Base-by-base conservation (phyloP, 192 early-diverging fungal species). In the Coemansia sp. region DNA sequence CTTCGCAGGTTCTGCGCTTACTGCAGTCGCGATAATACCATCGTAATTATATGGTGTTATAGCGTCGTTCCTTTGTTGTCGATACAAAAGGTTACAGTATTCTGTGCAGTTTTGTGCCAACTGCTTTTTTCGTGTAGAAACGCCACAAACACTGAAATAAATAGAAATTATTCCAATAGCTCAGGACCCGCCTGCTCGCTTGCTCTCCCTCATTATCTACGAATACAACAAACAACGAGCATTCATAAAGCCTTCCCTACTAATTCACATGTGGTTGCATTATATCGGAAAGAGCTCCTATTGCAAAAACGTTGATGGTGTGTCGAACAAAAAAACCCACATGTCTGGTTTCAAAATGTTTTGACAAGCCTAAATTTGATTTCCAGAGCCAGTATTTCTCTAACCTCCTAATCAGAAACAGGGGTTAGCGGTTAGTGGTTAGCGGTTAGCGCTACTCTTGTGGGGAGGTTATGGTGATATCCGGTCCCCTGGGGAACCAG, bases 71-170 rank as follows among this genome's bases (percentile, higher is more conserved):
- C 47, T 11, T 48, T 48, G 47, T 25, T 20, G 47, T 25, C 6
- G 47, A 27, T 27, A 48, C 22, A 48, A 48, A 22, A 48, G 37
- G 37, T 40, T 40, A 40, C 37, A 13, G 37, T 40, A 40, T 40
- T 40, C 37, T 40, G 37, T 40, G 47, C 47, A 25, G 19, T 48
- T n/a, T 48, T 6, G 3, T 22, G 47, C 47, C 2, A 48, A 48
- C 19, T 48, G 47, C 14, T 48, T 48, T 48, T 48, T 48, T 40
- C 37, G 2, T 10, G 47, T 48, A 48, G 47, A 48, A 48, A 48
- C 6, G 47, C 47, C 47, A 48, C 47, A 48, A 27, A n/a, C 47
- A 22, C 47, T 22, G 11, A 22, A 48, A 48, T 25, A 48, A 5
- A 5, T 22, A 20, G 37, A 4, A 4, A 9, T 40, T n/a, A n/a